Evolutionary conservation across 106 monocot genomes (phyloP).

Genomic region (Amphibolis antarctica): DNA sequence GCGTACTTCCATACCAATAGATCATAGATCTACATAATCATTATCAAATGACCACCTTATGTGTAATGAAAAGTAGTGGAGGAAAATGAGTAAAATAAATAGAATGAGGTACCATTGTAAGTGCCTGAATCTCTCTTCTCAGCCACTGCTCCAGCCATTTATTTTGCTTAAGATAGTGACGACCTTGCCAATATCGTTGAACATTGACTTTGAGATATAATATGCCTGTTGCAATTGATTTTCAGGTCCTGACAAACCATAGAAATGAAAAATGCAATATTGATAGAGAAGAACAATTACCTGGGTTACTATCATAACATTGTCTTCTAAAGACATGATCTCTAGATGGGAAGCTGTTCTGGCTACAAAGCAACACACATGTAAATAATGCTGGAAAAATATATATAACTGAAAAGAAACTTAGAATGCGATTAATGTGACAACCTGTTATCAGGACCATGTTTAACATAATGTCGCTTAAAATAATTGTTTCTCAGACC

Average conservation of each 20-base stretch:
- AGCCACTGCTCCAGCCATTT: slow-evolving; percentile 5
- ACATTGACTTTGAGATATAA: slow-evolving; percentile 1
- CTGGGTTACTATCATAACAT: slow-evolving; percentile 5
- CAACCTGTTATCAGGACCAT: slow-evolving; percentile 1
- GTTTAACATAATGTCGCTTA: slow-evolving; percentile 2
- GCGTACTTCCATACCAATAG: too few relatives aligned
- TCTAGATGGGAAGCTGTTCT: background rate
- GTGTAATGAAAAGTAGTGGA: too few relatives aligned
- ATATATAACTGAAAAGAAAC: background rate
- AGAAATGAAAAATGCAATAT: background rate
- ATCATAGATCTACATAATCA: too few relatives aligned
- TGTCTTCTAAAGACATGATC: slow-evolving; percentile 5
- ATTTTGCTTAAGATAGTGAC: slow-evolving; percentile 4
- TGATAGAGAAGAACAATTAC: background rate
- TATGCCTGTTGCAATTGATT: slow-evolving; percentile 3
- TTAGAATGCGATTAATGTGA: background rate
- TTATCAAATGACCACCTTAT: too few relatives aligned
- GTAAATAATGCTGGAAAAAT: background rate
- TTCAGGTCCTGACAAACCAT: background rate
- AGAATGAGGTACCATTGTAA: background rate
- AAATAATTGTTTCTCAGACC: background rate
- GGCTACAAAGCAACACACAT: background rate
- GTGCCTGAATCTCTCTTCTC: slow-evolving; percentile 8
- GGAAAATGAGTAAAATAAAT: background rate
- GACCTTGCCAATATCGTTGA: slow-evolving; percentile 4